A percentile compares a stretch with the other conserved stretches of the same genome.
These are phyloP conservation scores for Punica granatum DNA, from an alignment of 345 rosid genomes.

Conservation along the genomic window DNA sequence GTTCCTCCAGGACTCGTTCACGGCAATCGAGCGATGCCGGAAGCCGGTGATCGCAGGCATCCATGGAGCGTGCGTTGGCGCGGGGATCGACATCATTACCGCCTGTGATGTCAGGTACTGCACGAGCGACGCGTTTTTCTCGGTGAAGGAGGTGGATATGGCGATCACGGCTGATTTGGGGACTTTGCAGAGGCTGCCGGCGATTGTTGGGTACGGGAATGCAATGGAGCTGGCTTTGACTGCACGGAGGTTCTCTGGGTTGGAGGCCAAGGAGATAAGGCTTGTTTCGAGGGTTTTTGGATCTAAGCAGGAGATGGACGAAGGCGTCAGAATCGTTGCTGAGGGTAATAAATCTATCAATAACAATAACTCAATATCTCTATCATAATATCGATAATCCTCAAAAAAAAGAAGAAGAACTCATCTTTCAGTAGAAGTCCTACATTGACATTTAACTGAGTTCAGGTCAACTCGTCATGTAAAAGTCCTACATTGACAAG, in stretches of 20 bases:
- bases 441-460: too few species aligned
- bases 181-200: constrained; percentile 74
- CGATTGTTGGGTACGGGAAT: constrained; percentile 57
- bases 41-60: constrained; percentile 71
- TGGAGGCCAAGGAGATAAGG: constrained; percentile 70
- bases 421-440: too few species aligned
- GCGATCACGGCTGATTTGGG: constrained; percentile 83
- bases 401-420: too few species aligned
- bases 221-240: constrained; percentile 72
- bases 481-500: too few species aligned
- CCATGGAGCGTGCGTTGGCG: constrained; percentile 79
- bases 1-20: constrained; percentile 56
- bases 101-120: constrained; percentile 84
- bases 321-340: constrained; percentile 39
- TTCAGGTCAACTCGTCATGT: too few species aligned
- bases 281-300: constrained; percentile 60
- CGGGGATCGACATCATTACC: constrained; percentile 53
- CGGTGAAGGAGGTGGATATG: constrained; percentile 76
- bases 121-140: constrained; percentile 48
- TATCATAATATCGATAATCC: too few species aligned
- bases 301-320: constrained; percentile 48
- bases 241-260: constrained; percentile 51
- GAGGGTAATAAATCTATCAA: constrained; percentile 36
- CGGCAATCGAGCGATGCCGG: constrained; percentile 72
- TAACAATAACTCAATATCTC: background rate